Base-by-base conservation (phyloP, 1,284 basidiomycete species). In the Austropuccinia psidii region DNA sequence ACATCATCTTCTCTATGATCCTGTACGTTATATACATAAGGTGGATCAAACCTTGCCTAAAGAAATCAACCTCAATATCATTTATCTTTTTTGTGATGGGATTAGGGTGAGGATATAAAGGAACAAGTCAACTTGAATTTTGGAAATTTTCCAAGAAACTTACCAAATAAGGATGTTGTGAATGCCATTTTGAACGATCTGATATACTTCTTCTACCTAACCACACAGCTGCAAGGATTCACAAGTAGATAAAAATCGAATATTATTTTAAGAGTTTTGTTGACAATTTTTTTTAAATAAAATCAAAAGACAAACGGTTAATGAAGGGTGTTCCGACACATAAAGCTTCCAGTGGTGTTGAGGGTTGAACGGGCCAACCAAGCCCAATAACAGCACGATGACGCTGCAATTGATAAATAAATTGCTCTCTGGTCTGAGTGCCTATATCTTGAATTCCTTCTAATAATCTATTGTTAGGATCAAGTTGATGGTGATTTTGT, bases 11-110 rank as follows among this genome's bases (percentile, higher is more conserved):
- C 37, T 3, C 45, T 39, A 39, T 72, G 68, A 35, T 72, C 68
- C 35, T 72, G 68, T 15, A 72, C 68, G 35, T 72, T 72, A 31
- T 72, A 72, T 2, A 72, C 68, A 49, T 72, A 72, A 21, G 68
- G 68, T 50, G 68, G 68, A 31, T 72, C 68, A 29, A 72, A 72
- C 13, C 29, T 19, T 2, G 68, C 68, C 68, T 72, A 21, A 19
- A 33, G 19, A 52, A 41, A 50, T n/a, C 21, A 21, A 62, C 31
- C 29, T 35, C 55, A 58, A 45, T 11, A n/a, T n/a, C n/a, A n/a
- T n/a, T n/a, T n/a, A n/a, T n/a, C n/a, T n/a, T n/a, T n/a, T n/a
- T n/a, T n/a, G n/a, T n/a, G n/a, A n/a, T n/a, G n/a, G n/a, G n/a
- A n/a, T n/a, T n/a, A n/a, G n/a, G n/a, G n/a, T n/a, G n/a, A n/a